Percentiles rank a stretch among this genome's conserved stretches.
Conservation (phyloP, 169 alveolate genomes). For the Cryptosporidium parvum region DNA sequence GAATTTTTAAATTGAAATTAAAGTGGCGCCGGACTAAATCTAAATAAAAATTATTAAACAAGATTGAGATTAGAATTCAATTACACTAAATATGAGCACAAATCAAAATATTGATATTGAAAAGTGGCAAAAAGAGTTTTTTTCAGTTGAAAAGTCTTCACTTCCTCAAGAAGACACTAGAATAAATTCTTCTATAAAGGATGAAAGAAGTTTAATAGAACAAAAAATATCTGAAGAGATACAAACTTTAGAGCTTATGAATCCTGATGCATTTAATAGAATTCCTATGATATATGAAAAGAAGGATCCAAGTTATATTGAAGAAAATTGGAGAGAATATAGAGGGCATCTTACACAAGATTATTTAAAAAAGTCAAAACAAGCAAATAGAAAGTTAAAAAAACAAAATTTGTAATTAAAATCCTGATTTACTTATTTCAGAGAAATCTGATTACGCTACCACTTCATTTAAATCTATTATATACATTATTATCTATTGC, state of each 20-base stretch:
- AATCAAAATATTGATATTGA: conserved; percentile 26
- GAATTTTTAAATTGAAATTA: background rate
- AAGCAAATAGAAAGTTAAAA: conserved; percentile 47
- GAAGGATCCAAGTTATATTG: conserved; percentile 11
- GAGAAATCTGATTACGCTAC: background rate
- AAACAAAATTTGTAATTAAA: background rate
- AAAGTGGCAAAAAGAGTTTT: conserved; percentile 48
- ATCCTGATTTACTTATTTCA: background rate
- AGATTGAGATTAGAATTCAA: background rate
- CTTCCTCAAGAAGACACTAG: background rate
- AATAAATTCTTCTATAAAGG: too few relatives aligned
- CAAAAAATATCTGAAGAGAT: conserved; percentile 13
- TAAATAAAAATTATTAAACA: background rate
- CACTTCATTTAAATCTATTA: background rate
- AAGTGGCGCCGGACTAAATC: conserved; percentile 5
- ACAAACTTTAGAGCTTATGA: conserved; percentile 19
- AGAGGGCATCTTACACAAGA: conserved; percentile 41
- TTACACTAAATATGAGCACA: background rate
- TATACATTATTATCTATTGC: background rate
- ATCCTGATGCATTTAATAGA: conserved; percentile 54
- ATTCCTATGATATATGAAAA: conserved; percentile 64
- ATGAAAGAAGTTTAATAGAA: background rate
- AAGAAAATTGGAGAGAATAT: conserved; percentile 62
- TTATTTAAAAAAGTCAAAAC: conserved; percentile 43
- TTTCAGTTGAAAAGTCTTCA: background rate